phyloP scores from a whole-genome alignment of 176 grass and related monocot genomes.

The Sorghum bicolor region DNA sequence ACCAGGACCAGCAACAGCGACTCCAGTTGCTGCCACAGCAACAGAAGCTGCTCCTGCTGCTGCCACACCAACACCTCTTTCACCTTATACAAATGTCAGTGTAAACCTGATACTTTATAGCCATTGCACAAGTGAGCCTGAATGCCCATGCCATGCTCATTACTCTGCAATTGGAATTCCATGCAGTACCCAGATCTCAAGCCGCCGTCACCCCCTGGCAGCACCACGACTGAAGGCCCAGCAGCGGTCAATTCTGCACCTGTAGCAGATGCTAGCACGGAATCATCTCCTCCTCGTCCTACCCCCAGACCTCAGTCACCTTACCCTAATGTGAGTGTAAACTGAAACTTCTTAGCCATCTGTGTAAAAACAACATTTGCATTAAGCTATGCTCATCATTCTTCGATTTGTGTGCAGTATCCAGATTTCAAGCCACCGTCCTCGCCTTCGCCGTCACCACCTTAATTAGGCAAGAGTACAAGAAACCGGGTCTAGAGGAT shows the following conservation, averaged over 20 bases:
- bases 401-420: conserved; percentile 52
- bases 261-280: conserved; percentile 33
- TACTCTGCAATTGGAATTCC: conserved; percentile 19
- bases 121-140: neutral
- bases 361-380: neutral
- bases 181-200: conserved; percentile 89
- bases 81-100: conserved; percentile 80
- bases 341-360: neutral
- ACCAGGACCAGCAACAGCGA: conserved; percentile 33
- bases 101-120: conserved; percentile 1
- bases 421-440: conserved; percentile 92
- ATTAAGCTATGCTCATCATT: conserved; percentile 3
- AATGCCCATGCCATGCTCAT: conserved; percentile 17
- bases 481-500: conserved; percentile 23
- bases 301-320: conserved; percentile 59
- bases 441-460: conserved; percentile 71
- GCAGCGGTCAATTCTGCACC: conserved; percentile 29
- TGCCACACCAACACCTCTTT: conserved; percentile 48
- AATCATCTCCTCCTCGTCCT: conserved; percentile 18
- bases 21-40: neutral
- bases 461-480: conserved; percentile 38
- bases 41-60: neutral
- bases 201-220: conserved; percentile 54
- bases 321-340: conserved; percentile 65
- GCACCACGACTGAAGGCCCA: conserved; percentile 23